Evolutionary conservation across 805 yeast species (phyloP).

Genomic region (Naumovozyma castellii): DNA sequence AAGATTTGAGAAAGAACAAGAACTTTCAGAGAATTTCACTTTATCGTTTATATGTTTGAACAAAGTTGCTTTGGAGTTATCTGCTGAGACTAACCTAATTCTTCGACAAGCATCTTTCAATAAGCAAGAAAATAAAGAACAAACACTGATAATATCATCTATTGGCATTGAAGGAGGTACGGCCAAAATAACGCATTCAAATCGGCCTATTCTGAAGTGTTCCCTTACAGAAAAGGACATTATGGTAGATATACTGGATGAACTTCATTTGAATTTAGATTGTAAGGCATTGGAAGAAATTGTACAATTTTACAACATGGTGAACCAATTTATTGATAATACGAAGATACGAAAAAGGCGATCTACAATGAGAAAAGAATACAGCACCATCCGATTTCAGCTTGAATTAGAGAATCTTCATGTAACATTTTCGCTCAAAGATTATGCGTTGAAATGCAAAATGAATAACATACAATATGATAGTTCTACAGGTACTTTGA

Average conservation of each 20-base stretch:
- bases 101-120: slow-evolving; percentile 5
- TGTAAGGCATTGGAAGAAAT: background rate
- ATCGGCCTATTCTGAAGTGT: background rate
- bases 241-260: background rate
- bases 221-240: background rate
- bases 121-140: slow-evolving; percentile 4
- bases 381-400: background rate
- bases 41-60: slow-evolving; percentile 10
- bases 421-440: background rate
- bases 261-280: background rate
- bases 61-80: background rate
- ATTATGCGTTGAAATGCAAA: too few species aligned
- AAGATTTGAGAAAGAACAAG: slow-evolving; percentile 20
- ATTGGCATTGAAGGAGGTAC: background rate
- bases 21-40: slow-evolving; percentile 6
- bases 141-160: background rate
- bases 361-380: background rate
- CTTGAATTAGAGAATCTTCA: background rate
- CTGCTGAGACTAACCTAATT: background rate
- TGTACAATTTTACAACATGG: background rate
- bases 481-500: too few species aligned
- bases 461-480: too few species aligned
- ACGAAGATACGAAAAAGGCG: background rate
- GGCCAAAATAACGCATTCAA: background rate
- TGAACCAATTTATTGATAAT: background rate